Conservation (phyloP, 345 rosid genomes). For the Noccaea caerulescens region DNA sequence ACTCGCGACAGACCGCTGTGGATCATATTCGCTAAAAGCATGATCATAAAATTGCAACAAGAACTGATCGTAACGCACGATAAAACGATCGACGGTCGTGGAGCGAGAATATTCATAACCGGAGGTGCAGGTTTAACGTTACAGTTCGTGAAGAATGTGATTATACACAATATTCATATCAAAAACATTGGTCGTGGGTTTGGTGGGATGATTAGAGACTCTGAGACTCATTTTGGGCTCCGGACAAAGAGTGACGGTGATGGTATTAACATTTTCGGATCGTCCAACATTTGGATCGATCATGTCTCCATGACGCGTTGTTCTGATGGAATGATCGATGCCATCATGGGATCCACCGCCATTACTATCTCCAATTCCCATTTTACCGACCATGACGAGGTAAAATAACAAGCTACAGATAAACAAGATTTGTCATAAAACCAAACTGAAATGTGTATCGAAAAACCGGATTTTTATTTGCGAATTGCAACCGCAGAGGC, state of each 20-base stretch:
- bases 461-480: too few species aligned
- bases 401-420: conserved; percentile 13
- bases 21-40: conserved; percentile 64
- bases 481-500: too few species aligned
- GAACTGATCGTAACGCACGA: conserved; percentile 58
- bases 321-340: conserved; percentile 64
- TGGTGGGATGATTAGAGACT: conserved; percentile 76
- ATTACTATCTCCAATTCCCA: conserved; percentile 72
- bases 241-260: conserved; percentile 70
- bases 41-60: conserved; percentile 68
- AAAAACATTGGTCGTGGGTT: conserved; percentile 43
- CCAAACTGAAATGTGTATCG: too few species aligned
- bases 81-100: conserved; percentile 83
- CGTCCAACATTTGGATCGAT: conserved; percentile 68
- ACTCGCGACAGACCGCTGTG: conserved; percentile 70
- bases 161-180: conserved; percentile 67
- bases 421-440: too few species aligned
- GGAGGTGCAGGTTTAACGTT: conserved; percentile 70
- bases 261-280: conserved; percentile 60
- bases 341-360: conserved; percentile 61
- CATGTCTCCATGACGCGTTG: conserved; percentile 69
- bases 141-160: conserved; percentile 68
- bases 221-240: conserved; percentile 58
- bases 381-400: conserved; percentile 69
- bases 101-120: conserved; percentile 58